Percentiles rank a stretch among this genome's conserved stretches.
Evolutionary conservation across 2,329 filamentous ascomycete genomes (phyloP).

Genomic region (Penicillium occitanis): DNA sequence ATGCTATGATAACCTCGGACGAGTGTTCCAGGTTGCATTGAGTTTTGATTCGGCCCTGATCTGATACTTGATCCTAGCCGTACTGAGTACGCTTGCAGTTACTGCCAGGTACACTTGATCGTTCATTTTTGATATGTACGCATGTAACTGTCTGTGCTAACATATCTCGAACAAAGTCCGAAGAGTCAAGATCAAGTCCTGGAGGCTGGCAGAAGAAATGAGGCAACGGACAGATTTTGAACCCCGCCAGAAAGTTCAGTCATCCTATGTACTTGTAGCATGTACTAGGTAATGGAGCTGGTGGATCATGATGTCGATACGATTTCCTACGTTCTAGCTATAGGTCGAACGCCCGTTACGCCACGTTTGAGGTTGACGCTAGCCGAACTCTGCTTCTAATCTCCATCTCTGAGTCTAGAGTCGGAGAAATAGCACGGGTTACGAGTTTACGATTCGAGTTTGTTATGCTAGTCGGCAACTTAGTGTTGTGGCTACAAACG

Average conservation of each 20-base stretch:
- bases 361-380: slow-evolving; percentile 14
- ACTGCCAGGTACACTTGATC: background rate
- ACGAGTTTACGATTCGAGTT: background rate
- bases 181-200: background rate
- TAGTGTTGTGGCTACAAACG: background rate
- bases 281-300: background rate
- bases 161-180: background rate
- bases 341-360: background rate
- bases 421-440: too few relatives aligned
- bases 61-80: background rate
- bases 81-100: too few relatives aligned
- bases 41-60: background rate
- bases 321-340: background rate
- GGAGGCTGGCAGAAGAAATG: background rate
- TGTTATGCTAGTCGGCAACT: background rate
- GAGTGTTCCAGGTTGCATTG: slow-evolving; percentile 11
- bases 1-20: background rate
- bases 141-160: background rate
- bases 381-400: slow-evolving; percentile 3
- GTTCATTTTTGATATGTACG: background rate
- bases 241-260: background rate
- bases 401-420: background rate
- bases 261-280: background rate
- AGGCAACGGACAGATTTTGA: slow-evolving; percentile 1
- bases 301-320: slow-evolving; percentile 3